Conservation (phyloP, 2,329 filamentous ascomycete species). For the Hymenoscyphus fraxineus region DNA sequence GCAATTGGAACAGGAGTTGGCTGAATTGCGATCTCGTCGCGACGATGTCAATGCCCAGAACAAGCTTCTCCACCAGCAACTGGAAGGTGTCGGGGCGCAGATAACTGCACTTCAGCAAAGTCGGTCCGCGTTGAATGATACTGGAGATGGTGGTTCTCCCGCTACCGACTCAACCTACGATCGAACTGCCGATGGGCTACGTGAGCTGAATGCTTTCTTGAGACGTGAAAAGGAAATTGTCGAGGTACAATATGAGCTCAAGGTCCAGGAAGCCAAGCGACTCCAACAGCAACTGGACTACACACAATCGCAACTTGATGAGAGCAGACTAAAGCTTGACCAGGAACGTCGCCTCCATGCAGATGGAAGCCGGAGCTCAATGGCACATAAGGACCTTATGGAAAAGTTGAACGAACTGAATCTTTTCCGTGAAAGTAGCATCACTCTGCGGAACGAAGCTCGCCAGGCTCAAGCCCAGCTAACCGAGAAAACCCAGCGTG, state of each 20-base stretch:
- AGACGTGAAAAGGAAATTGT: conserved; percentile 96
- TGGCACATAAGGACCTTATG: conserved; percentile 86
- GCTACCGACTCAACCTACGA: conserved; percentile 45
- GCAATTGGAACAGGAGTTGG: conserved; percentile 78
- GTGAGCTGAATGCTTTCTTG: conserved; percentile 87
- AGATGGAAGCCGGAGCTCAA: conserved; percentile 67
- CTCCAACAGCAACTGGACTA: conserved; percentile 89
- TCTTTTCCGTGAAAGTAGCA: conserved; percentile 90
- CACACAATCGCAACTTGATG: conserved; percentile 81
- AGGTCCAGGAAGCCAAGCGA: conserved; percentile 81
- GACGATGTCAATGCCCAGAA: conserved; percentile 88
- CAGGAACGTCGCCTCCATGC: conserved; percentile 78
- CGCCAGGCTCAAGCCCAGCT: conserved; percentile 74
- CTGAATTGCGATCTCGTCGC: conserved; percentile 71
- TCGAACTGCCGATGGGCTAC: conserved; percentile 68
- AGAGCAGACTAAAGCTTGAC: conserved; percentile 81
- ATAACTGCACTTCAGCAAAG: conserved; percentile 76
- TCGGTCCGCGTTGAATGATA: conserved; percentile 56
- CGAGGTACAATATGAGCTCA: conserved; percentile 91
- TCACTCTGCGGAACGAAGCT: conserved; percentile 82
- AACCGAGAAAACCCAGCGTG: conserved; percentile 66
- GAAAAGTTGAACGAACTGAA: conserved; percentile 95
- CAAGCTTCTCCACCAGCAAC: conserved; percentile 80
- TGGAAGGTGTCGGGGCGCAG: conserved; percentile 78
- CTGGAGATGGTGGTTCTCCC: conserved; percentile 41